These are phyloP conservation scores for Cladosporium sp. DNA, from an alignment of 2,329 filamentous ascomycete species.

Conservation along the genomic window DNA sequence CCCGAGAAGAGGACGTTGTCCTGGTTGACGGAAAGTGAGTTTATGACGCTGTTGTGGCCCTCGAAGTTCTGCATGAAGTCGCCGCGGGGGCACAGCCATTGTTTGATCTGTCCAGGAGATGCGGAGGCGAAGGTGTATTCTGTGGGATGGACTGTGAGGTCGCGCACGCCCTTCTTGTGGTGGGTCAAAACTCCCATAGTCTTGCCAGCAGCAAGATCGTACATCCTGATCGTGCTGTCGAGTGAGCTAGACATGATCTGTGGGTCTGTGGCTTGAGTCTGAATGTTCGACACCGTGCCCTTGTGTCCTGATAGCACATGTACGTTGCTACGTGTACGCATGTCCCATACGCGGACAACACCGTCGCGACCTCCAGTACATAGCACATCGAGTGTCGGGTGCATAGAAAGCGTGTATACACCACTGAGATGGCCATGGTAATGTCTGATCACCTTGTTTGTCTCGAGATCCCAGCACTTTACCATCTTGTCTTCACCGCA, in stretches of 20 bases:
- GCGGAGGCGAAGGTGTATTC: constrained; percentile 96
- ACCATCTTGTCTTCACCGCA: constrained; percentile 99
- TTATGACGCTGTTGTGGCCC: constrained; percentile 94
- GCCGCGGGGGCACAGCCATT: constrained; percentile 98
- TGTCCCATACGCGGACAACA: constrained; percentile 95
- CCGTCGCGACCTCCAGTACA: constrained; percentile 94
- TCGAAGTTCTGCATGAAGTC: constrained; percentile 99
- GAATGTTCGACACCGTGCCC: constrained; percentile 80
- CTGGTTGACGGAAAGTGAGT: constrained; percentile 86
- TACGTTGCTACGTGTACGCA: constrained; percentile 92
- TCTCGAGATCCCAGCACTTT: constrained; percentile 98
- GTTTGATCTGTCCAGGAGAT: constrained; percentile 91
- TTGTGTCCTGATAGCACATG: constrained; percentile 91
- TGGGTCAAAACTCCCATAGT: constrained; percentile 94
- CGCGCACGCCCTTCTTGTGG: constrained; percentile 94
- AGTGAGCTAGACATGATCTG: constrained; percentile 93
- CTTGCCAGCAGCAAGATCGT: constrained; percentile 95
- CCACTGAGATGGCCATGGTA: constrained; percentile 96
- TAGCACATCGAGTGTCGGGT: constrained; percentile 89
- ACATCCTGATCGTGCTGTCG: constrained; percentile 84
- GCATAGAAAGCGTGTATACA: constrained; percentile 88
- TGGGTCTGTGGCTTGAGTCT: constrained; percentile 93
- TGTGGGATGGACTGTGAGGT: constrained; percentile 75
- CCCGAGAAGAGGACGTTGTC: constrained; percentile 94
- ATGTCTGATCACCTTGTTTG: constrained; percentile 98